These are phyloP conservation scores for Gaertneriomyces sp. DNA, from an alignment of 192 early-diverging fungal species.

Conservation along the genomic window DNA sequence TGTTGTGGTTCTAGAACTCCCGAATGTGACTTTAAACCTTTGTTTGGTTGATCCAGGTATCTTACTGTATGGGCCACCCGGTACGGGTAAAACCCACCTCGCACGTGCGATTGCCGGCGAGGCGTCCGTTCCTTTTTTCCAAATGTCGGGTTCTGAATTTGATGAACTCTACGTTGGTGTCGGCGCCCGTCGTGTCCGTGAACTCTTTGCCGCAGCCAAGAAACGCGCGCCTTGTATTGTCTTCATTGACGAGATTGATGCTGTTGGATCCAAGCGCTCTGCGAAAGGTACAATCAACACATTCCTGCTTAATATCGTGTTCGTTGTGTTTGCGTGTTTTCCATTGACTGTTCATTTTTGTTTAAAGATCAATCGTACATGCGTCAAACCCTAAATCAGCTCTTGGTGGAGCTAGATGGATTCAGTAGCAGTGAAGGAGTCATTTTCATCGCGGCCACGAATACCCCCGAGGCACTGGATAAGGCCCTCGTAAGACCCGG, in stretches of 20 bases:
- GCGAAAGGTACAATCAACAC: slow-evolving; percentile 18
- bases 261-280: slow-evolving; percentile 91
- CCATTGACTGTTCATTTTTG: too few relatives aligned
- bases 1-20: too few relatives aligned
- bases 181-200: slow-evolving; percentile 79
- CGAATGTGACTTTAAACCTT: too few relatives aligned
- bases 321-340: too few relatives aligned
- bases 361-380: slow-evolving; percentile 90
- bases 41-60: slow-evolving; percentile 32
- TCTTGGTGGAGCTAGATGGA: slow-evolving; percentile 98
- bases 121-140: slow-evolving; percentile 97
- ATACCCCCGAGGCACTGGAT: slow-evolving; percentile 95
- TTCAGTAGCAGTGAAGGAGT: slow-evolving; percentile 95
- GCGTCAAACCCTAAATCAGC: slow-evolving; percentile 98
- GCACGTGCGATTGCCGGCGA: slow-evolving; percentile 97
- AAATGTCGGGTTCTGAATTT: slow-evolving; percentile 98
- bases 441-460: slow-evolving; percentile 98
- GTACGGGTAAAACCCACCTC: slow-evolving; percentile 96
- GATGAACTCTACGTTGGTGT: slow-evolving; percentile 99
- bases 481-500: slow-evolving; percentile 96
- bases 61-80: slow-evolving; percentile 73
- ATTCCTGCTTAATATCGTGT: too few relatives aligned
- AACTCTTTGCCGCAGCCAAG: slow-evolving; percentile 70
- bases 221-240: slow-evolving; percentile 59
- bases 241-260: slow-evolving; percentile 99